These are phyloP conservation scores for Gossypium herbaceum DNA, from an alignment of 345 rosid species.

Conservation along the genomic window DNA sequence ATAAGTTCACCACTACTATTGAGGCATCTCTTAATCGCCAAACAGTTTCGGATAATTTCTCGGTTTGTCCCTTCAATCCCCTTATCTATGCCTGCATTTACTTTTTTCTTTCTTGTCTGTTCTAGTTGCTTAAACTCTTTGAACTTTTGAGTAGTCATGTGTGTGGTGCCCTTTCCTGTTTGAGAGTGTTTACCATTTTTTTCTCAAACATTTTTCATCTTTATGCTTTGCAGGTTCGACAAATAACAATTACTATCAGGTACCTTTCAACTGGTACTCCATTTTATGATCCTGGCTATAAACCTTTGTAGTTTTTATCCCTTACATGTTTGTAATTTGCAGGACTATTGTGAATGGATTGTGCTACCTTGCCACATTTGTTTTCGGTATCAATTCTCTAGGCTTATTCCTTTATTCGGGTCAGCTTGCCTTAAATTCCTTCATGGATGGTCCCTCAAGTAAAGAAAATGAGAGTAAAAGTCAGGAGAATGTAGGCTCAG, in stretches of 20 bases:
- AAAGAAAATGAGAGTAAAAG: slow-evolving; percentile 25
- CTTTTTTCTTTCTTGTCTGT: slow-evolving; percentile 11
- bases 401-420: slow-evolving; percentile 78
- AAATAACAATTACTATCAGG: slow-evolving; percentile 85
- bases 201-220: slow-evolving; percentile 21
- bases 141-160: not conserved
- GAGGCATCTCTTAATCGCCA: slow-evolving; percentile 81
- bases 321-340: slow-evolving; percentile 18
- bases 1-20: slow-evolving; percentile 73
- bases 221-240: slow-evolving; percentile 63
- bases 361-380: slow-evolving; percentile 93
- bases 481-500: slow-evolving; percentile 21
- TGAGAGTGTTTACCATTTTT: not conserved
- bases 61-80: not conserved
- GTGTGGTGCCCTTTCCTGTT: not conserved
- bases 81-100: not conserved
- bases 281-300: slow-evolving; percentile 3
- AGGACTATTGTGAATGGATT: slow-evolving; percentile 86
- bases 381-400: slow-evolving; percentile 72
- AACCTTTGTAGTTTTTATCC: slow-evolving; percentile 14
- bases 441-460: slow-evolving; percentile 35
- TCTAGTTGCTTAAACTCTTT: slow-evolving; percentile 4
- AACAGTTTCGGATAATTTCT: slow-evolving; percentile 31
- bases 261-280: slow-evolving; percentile 14
- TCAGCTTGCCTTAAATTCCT: slow-evolving; percentile 61